Evolutionary conservation across 371 early-diverging fungal genomes (phyloP), one percentile per base, ranked within the genome.

Genomic region (Syncephalastrum racemosum): DNA sequence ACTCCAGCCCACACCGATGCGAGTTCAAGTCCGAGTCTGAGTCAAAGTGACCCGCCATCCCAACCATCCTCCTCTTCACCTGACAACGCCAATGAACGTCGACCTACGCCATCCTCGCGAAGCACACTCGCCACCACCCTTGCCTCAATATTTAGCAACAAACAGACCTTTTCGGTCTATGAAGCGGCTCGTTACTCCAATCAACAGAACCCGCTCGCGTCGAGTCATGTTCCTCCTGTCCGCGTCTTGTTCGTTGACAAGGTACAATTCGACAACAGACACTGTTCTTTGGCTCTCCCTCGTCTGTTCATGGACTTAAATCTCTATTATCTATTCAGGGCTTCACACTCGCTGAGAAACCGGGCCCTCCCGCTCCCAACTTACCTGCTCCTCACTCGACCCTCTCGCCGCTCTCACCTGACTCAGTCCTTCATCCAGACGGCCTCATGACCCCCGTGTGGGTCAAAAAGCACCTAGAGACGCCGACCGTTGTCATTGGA

Each of bases 381-480:
- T 25, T 56, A 18, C 80, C 68, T 42, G 52, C 68, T 54, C 64
- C 72, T 40, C 80, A 77, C 54, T 71, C 87, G 2, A 58, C 79
- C 2, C 67, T 93, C 5, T 91, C 92, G 6, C 94, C 94, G 0
- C 70, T 84, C 2, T 79, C 75, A 10, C 71, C 80, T 8, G 67
- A 78, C 4, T 93, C 93, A 6, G 88, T 90, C 0, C 61, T 92
- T 40, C 77, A 84, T 74, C 95, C 95, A 0, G 93, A 92, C 66
- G 93, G 93, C 16, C 66, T 93, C 24, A 84, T 94, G 69, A 73
- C 85, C 0, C 83, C 91, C 1, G 49, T 68, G 8, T 94, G 92
- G 92, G 63, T 90, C 16, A 66, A 68, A 23, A 81, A 83, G 59
- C 90, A 93, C 53, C 73, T 80, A 19, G 75, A 85, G 44, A 56